Evolutionary conservation across 768 basidiomycete species (phyloP), one percentile per base, ranked within the genome.

Genomic region (Hydnum rufescens): DNA sequence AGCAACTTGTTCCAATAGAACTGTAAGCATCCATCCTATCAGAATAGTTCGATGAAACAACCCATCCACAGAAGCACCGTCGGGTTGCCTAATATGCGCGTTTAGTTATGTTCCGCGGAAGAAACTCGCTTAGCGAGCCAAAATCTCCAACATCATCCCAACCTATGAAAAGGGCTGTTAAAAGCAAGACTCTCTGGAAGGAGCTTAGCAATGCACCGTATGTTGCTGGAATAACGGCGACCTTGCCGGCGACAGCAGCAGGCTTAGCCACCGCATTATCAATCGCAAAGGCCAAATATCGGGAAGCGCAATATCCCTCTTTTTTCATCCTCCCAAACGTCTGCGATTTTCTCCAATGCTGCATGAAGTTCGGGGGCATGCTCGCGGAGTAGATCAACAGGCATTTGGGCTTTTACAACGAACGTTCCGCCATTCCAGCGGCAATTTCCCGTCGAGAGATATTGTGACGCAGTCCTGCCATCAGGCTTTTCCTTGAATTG

Each of bases 401-500:
- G 68, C 59, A 82, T 72, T 5, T 74, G 69, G 4, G 85, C 85
- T 64, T 78, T 83, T n/a, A 77, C 80, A 36, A 89, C 85, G 66
- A 89, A 89, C 85, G 88, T 89, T 57, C 85, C 85, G 5, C 82
- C 85, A 60, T 89, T 89, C 85, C 85, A 89, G 55, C 84, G 77
- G 64, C 88, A 89, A 58, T 75, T 80, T 65, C 85, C 86, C 28
- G 85, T 86, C 42, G 79, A 75, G 59, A 88, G 83, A 64, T 89
- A 89, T 19, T 78, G 75, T 47, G 85, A 83, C 5, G 85, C 85
- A 0, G 85, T 89, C 34, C 83, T 74, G 2, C 84, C 85, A 63
- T 89, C 86, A 5, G 85, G 85, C 62, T 89, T 89, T 63, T 89
- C 85, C 65, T 89, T 87, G 71, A 89, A 89, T 60, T 78, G 84